Base-by-base conservation (phyloP, 1,284 basidiomycete species). In the Cryptococcus neoformans region DNA sequence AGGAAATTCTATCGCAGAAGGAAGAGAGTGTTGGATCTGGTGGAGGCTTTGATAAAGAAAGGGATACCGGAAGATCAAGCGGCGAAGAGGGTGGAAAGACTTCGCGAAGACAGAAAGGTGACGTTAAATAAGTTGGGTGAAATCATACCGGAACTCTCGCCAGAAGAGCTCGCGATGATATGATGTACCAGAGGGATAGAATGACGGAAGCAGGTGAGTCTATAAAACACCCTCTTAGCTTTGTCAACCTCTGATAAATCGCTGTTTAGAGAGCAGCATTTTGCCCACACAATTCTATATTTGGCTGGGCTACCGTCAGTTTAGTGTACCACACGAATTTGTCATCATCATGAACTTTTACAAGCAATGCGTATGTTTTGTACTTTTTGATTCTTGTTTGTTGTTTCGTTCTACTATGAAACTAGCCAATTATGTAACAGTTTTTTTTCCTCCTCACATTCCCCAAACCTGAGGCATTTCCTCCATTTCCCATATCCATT, bases 401-500 rank as follows among this genome's bases (percentile, higher is more conserved):
- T 28, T 28, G 28, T 28, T 4, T 28, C 28, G 28, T 28, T 28
- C 28, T 28, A 28, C 28, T 28, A 28, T 28, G 28, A 28, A 28
- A 28, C 28, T 28, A 28, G 28, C 28, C 28, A 28, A 28, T 28
- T 28, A 28, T 28, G 28, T 28, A 28, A 28, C 28, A 28, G 2
- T 4, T 28, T 28, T 28, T 28, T 28, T 28, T 28, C 28, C 4
- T 28, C 4, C 28, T 28, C 28, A 28, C 28, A 2, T 28, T 28
- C 75, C 75, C 81, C 81, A 83, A 0, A 49, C 53, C 60, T 80
- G 73, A 4, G 82, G 82, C 35, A 59, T 66, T 5, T 79, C 79
- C 55, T 81, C 84, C 87, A 90, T 89, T 63, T 83, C 81, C 65
- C 88, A 89, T 37, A 79, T 78, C 28, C 89, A 72, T 4, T 80